Evolutionary conservation across 192 early-diverging fungal species (phyloP).

Genomic region (Mortierella antarctica): DNA sequence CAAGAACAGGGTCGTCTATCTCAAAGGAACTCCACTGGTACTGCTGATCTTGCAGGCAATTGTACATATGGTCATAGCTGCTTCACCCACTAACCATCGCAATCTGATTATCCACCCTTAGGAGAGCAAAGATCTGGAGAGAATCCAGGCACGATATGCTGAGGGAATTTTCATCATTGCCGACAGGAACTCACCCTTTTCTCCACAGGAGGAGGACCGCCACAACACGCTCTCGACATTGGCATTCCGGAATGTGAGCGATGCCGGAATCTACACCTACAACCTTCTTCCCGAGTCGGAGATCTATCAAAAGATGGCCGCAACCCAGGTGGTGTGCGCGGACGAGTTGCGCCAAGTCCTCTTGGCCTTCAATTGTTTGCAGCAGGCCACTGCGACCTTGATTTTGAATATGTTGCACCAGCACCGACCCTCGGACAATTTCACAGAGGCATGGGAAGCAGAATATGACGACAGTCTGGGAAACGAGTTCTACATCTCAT

Average conservation of each 20-base stretch:
- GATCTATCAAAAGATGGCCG: slow-evolving; percentile 67
- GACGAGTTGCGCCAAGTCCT: slow-evolving; percentile 63
- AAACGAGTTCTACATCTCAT: slow-evolving; percentile 72
- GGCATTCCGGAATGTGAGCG: slow-evolving; percentile 49
- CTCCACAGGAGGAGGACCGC: slow-evolving; percentile 47
- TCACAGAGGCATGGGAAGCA: slow-evolving; percentile 72
- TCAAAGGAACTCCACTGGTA: slow-evolving; percentile 52
- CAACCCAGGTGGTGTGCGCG: slow-evolving; percentile 60
- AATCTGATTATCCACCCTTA: background rate
- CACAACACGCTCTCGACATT: slow-evolving; percentile 48
- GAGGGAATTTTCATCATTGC: slow-evolving; percentile 54
- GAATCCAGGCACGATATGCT: slow-evolving; percentile 43
- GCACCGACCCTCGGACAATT: slow-evolving; percentile 59
- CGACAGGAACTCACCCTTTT: slow-evolving; percentile 34
- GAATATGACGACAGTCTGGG: slow-evolving; percentile 77
- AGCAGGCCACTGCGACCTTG: slow-evolving; percentile 67
- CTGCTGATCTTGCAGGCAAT: background rate
- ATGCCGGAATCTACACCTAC: slow-evolving; percentile 70
- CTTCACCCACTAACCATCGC: background rate
- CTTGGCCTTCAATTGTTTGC: slow-evolving; percentile 67
- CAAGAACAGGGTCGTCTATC: slow-evolving; percentile 48
- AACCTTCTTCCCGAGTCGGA: slow-evolving; percentile 72
- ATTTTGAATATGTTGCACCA: slow-evolving; percentile 75
- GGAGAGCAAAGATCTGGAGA: slow-evolving; percentile 52
- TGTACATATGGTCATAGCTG: background rate